Evolutionary conservation across 495 filamentous ascomycete species (phyloP).

Genomic region (Lepraria neglecta): DNA sequence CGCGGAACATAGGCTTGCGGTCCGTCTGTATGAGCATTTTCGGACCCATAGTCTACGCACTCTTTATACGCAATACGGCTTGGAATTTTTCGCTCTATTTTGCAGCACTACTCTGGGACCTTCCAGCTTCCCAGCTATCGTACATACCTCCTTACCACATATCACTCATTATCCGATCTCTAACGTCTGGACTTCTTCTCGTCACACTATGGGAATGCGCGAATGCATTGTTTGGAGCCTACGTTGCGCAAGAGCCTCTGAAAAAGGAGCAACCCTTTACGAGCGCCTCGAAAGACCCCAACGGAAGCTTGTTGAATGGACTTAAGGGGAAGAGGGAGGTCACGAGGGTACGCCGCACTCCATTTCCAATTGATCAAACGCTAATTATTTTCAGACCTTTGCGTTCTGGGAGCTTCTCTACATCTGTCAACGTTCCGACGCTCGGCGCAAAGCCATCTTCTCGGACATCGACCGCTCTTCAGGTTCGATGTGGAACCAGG

Average conservation of each 20-base stretch:
- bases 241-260: conserved; percentile 71
- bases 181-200: conserved; percentile 59
- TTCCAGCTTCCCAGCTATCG: conserved; percentile 59
- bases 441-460: conserved; percentile 75
- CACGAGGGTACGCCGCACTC: conserved; percentile 43
- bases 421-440: conserved; percentile 65
- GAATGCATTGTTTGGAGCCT: conserved; percentile 69
- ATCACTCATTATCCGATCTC: conserved; percentile 52
- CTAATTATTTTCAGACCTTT: conserved; percentile 50
- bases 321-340: conserved; percentile 66
- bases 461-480: conserved; percentile 80
- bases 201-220: conserved; percentile 64
- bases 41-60: conserved; percentile 53
- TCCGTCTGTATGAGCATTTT: conserved; percentile 41
- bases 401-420: conserved; percentile 86
- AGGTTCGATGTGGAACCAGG: conserved; percentile 73
- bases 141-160: conserved; percentile 51
- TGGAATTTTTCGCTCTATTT: conserved; percentile 64
- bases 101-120: conserved; percentile 64
- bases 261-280: conserved; percentile 81
- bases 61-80: conserved; percentile 54
- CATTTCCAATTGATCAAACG: conserved; percentile 13
- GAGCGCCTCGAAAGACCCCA: conserved; percentile 78
- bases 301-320: conserved; percentile 79
- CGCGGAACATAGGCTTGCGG: conserved; percentile 33